phyloP scores from a whole-genome alignment of 768 basidiomycete genomes.

The Clathrus columnatus region DNA sequence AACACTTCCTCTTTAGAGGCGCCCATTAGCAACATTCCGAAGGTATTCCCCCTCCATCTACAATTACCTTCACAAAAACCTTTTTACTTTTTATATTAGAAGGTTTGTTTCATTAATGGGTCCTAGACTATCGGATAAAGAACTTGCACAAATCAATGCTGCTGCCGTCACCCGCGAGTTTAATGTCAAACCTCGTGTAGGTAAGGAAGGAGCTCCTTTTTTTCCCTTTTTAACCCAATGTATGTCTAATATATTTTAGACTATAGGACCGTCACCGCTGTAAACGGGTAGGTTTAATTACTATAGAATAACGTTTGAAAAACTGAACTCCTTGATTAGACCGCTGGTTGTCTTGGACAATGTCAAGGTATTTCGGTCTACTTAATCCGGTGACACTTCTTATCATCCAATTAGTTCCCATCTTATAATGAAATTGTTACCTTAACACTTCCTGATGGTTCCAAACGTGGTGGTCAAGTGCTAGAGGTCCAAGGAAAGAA shows the following conservation, averaged over 20 bases:
- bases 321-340: constrained; percentile 29
- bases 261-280: constrained; percentile 96
- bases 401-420: constrained; percentile 55
- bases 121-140: constrained; percentile 60
- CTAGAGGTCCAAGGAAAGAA: constrained; percentile 98
- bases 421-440: constrained; percentile 98
- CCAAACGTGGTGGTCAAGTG: constrained; percentile 93
- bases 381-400: not conserved
- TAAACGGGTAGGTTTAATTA: constrained; percentile 71
- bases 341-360: constrained; percentile 96
- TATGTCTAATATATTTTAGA: constrained; percentile 38
- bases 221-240: constrained; percentile 7
- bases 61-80: not conserved
- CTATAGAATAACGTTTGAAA: not conserved
- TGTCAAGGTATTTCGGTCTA: constrained; percentile 63
- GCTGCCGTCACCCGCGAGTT: constrained; percentile 86
- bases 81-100: constrained; percentile 9
- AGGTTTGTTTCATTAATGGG: constrained; percentile 30
- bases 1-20: not conserved
- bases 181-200: constrained; percentile 81
- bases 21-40: not conserved
- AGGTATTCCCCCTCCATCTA: not conserved
- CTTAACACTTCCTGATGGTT: constrained; percentile 89
- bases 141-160: constrained; percentile 74
- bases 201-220: constrained; percentile 35